Base-by-base conservation (phyloP, 768 basidiomycete genomes). In the Cystofilobasidium bisporidii region DNA sequence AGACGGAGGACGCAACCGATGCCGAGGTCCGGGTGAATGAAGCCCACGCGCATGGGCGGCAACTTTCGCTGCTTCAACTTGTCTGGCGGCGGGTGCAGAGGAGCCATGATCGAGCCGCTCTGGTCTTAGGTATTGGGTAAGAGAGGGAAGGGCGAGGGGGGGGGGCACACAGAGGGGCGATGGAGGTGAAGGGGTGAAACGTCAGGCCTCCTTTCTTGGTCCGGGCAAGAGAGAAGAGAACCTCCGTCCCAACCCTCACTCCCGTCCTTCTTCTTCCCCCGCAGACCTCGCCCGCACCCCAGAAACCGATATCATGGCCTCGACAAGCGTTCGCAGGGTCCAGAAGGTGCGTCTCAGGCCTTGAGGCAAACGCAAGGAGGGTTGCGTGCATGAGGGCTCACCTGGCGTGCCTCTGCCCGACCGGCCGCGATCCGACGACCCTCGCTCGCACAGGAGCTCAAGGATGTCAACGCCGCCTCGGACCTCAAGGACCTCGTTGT, bases 1-100 rank as follows among this genome's bases (percentile, higher is more conserved):
- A n/a, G n/a, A n/a, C n/a, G n/a, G 24, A 33, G 48, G 3, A 65
- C 76, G 40, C 36, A 72, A 91, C 92, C 93, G 61, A 97, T 92
- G 66, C 93, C 93, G 6, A 97, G 81, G 79, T 97, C 93, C 40
- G 93, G 93, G 75, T 97, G 93, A 64, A 96, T 81, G 77, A 96
- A 91, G 6, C 89, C 91, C 69, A 96, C 74, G 47, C 79, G 69
- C 41, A 80, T 73, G 6, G 67, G 48, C 26, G 60, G 60, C 18
- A 61, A 41, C 1, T 24, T 36, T n/a, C 22, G 24, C 18, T 15
- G 26, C 20, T 48, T 22, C 17, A 17, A 11, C 36, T 32, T 30
- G 59, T 28, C 15, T 24, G 45, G 45, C 45, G 17, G 45, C 45
- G 18, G 45, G 17, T 47, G 9, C 6, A 40, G 32, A 11, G 22